Base-by-base conservation (phyloP, 495 filamentous ascomycete species). In the Aspergillus nanangensis region DNA sequence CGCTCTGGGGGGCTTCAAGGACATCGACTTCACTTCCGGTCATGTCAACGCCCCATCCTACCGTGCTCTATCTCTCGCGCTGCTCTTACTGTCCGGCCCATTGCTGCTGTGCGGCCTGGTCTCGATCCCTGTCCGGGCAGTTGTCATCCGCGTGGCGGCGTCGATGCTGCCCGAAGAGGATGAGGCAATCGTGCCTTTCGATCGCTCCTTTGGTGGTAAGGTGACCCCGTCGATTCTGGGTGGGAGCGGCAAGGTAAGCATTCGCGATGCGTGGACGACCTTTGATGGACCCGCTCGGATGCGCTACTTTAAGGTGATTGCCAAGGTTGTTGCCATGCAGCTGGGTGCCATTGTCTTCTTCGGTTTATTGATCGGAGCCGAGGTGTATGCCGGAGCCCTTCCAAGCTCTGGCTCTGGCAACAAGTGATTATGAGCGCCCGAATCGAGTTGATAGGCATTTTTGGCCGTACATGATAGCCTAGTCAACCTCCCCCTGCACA, bases 131-230 rank as follows among this genome's bases (percentile, higher is more conserved):
- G 80, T 79, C 10, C 65, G 62, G 7, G 82, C 84, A 11, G 77
- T 78, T 22, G 75, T 84, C 31, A 69, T 79, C 48, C 84, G 86
- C 44, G 77, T 89, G 18, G 82, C 88, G 36, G 85, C 86, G 13
- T 84, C 82, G 3, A 75, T 87, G 60, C 77, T 90, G 1, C 72
- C 83, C 0, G 83, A 87, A 45, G 72, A 78, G 20, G 67, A 87
- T 37, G 81, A 89, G 61, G 74, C 80, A 3, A 86, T 90, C 47
- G 81, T 90, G 36, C 79, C 82, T n/a, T 88, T 89, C 42, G 86
- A 90, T 66, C 78, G 83, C 38, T 78, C 72, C 37, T 87, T 87
- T 48, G 79, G 73, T 31, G 73, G 79, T 11, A 79, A 78, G 53
- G 72, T 80, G 15, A 58, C 65, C 21, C 77, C 83, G 17, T 78